Percentiles rank a stretch among this genome's conserved stretches.
phyloP scores from a whole-genome alignment of 169 alveolate genomes.

The Babesia bovis region DNA sequence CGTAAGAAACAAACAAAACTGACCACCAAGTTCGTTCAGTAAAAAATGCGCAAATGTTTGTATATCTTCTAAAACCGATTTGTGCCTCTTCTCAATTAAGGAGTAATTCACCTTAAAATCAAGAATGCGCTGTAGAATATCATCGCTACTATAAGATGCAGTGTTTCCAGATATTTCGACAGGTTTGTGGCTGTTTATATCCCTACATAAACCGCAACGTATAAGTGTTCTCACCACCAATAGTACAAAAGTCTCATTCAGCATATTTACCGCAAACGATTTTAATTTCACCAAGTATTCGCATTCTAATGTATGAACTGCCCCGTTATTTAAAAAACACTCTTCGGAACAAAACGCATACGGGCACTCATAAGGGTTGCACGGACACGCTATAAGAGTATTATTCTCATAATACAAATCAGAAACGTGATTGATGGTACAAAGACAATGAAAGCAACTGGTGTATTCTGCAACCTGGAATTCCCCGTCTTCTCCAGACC shows the following conservation, averaged over 20 bases:
- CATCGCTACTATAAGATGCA: constrained; percentile 13
- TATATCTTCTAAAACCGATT: constrained; percentile 60
- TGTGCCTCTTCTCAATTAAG: constrained; percentile 69
- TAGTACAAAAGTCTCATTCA: constrained; percentile 45
- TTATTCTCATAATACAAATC: constrained; percentile 45
- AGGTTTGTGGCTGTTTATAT: constrained; percentile 67
- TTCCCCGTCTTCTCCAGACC: neutral
- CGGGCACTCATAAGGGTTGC: constrained; percentile 84
- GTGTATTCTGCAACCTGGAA: neutral
- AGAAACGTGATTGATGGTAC: constrained; percentile 67
- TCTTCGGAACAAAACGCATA: constrained; percentile 85
- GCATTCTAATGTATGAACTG: constrained; percentile 85
- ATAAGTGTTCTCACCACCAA: constrained; percentile 49
- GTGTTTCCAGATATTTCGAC: constrained; percentile 67
- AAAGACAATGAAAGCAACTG: constrained; percentile 86
- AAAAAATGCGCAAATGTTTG: constrained; percentile 73
- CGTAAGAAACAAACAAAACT: constrained; percentile 76
- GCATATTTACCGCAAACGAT: constrained; percentile 23
- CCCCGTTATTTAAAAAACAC: constrained; percentile 80
- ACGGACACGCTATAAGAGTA: constrained; percentile 77
- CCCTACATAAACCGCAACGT: constrained; percentile 46
- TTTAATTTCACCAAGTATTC: constrained; percentile 60
- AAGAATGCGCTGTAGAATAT: constrained; percentile 65
- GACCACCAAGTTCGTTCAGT: constrained; percentile 71
- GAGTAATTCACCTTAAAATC: constrained; percentile 65